Evolutionary conservation across 176 grass and related monocot species (phyloP).

Genomic region (Musa itinerans): DNA sequence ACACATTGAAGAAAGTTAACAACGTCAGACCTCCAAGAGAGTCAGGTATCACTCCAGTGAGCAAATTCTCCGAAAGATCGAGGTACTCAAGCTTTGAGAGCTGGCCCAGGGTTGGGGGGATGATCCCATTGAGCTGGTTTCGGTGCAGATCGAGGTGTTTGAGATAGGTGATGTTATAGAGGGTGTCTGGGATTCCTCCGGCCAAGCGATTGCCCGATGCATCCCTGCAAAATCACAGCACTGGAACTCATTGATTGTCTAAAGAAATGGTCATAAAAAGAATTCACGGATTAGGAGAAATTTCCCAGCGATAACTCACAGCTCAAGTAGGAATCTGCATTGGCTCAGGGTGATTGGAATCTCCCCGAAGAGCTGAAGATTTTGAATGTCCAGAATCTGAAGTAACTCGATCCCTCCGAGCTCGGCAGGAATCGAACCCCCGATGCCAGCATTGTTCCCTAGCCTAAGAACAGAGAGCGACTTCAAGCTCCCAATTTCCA

Average conservation of each 20-base stretch:
- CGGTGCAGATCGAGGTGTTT: slow-evolving; percentile 60
- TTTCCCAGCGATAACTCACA: slow-evolving; percentile 44
- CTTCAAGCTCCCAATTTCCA: slow-evolving; percentile 42
- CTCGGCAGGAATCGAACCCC: slow-evolving; percentile 47
- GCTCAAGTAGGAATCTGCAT: slow-evolving; percentile 73
- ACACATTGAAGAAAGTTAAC: slow-evolving; percentile 72
- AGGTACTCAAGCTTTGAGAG: slow-evolving; percentile 57
- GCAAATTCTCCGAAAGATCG: slow-evolving; percentile 61
- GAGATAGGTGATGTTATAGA: slow-evolving; percentile 75
- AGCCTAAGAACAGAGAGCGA: slow-evolving; percentile 67
- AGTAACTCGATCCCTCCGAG: slow-evolving; percentile 72
- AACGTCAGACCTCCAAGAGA: slow-evolving; percentile 50
- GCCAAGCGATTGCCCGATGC: slow-evolving; percentile 65
- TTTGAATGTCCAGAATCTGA: slow-evolving; percentile 56
- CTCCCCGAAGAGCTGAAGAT: slow-evolving; percentile 52
- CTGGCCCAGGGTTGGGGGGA: slow-evolving; percentile 57
- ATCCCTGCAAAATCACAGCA: slow-evolving; percentile 39
- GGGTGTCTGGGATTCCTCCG: slow-evolving; percentile 52
- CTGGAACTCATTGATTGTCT: slow-evolving; percentile 25
- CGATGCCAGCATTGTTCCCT: slow-evolving; percentile 40
- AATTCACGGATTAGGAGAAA: slow-evolving; percentile 4
- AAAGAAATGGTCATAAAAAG: slow-evolving; percentile 22
- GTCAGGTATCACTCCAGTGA: slow-evolving; percentile 42
- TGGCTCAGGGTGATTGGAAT: slow-evolving; percentile 66
- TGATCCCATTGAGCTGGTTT: slow-evolving; percentile 51